Evolutionary conservation across 192 early-diverging fungal genomes (phyloP).

Genomic region (Coemansia sp.): DNA sequence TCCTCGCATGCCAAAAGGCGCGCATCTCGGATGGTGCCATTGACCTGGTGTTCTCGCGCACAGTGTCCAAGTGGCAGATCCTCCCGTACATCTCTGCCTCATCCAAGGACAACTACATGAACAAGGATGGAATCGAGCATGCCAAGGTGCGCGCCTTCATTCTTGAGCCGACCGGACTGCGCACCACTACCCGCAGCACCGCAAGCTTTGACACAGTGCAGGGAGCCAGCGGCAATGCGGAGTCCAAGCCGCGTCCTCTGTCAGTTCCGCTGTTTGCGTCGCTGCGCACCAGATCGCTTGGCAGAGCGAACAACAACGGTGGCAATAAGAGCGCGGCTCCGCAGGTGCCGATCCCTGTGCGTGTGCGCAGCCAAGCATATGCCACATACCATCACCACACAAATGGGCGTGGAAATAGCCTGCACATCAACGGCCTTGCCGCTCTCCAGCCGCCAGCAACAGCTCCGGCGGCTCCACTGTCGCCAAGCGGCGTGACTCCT

Average conservation of each 20-base stretch:
- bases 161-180: constrained; percentile 58
- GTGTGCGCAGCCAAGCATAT: constrained; percentile 52
- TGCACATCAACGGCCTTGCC: constrained; percentile 24
- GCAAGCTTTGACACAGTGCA: constrained; percentile 24
- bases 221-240: background rate
- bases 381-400: constrained; percentile 45
- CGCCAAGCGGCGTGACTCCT: background rate
- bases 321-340: constrained; percentile 7
- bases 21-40: constrained; percentile 58
- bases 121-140: constrained; percentile 42
- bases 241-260: constrained; percentile 7
- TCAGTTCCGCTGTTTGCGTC: constrained; percentile 25
- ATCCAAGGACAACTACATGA: constrained; percentile 50
- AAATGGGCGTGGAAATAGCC: constrained; percentile 22
- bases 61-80: constrained; percentile 42
- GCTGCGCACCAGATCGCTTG: constrained; percentile 14
- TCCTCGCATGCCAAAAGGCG: constrained; percentile 53
- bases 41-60: constrained; percentile 55
- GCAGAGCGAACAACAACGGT: constrained; percentile 1
- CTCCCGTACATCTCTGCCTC: constrained; percentile 50
- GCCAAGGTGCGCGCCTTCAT: constrained; percentile 59
- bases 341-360: constrained; percentile 35
- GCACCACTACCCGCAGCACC: constrained; percentile 37
- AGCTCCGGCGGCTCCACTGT: background rate
- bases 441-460: background rate